Evolutionary conservation across 2,329 filamentous ascomycete genomes (phyloP).

Genomic region (Clarireedia monteithiana): DNA sequence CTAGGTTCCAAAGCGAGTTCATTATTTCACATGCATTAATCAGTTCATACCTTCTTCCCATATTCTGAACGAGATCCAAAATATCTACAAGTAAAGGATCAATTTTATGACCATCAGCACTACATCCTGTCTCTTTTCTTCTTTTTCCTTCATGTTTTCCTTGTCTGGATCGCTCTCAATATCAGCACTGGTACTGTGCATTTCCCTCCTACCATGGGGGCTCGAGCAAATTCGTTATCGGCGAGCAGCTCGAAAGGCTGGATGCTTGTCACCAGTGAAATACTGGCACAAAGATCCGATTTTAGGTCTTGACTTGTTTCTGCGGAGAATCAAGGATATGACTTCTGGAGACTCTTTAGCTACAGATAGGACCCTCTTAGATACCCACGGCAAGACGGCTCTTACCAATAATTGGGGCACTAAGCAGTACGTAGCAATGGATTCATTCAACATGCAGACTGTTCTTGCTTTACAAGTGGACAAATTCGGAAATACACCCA

Average conservation of each 20-base stretch:
- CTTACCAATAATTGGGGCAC: slow-evolving; percentile 3
- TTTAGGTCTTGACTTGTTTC: not conserved
- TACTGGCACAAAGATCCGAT: not conserved
- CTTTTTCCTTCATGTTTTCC: too few species aligned
- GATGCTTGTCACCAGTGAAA: not conserved
- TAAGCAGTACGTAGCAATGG: slow-evolving; percentile 7
- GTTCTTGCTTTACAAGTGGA: not conserved
- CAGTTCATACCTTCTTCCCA: too few species aligned
- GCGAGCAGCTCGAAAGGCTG: not conserved
- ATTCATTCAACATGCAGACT: not conserved
- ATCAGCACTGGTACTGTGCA: not conserved
- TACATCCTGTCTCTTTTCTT: too few species aligned
- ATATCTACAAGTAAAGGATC: too few species aligned
- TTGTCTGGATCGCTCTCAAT: not conserved
- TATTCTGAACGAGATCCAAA: too few species aligned
- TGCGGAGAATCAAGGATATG: not conserved
- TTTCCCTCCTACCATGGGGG: not conserved
- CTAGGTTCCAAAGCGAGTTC: too few species aligned
- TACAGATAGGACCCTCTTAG: slow-evolving; percentile 1
- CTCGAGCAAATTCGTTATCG: not conserved
- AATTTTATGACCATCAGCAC: too few species aligned
- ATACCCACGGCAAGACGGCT: slow-evolving; percentile 9
- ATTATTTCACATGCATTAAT: too few species aligned
- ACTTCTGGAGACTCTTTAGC: not conserved
- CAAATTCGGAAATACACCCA: not conserved